Evolutionary conservation across 208 protist genomes (phyloP).

Genomic region (Acanthamoeba rhysodes): DNA sequence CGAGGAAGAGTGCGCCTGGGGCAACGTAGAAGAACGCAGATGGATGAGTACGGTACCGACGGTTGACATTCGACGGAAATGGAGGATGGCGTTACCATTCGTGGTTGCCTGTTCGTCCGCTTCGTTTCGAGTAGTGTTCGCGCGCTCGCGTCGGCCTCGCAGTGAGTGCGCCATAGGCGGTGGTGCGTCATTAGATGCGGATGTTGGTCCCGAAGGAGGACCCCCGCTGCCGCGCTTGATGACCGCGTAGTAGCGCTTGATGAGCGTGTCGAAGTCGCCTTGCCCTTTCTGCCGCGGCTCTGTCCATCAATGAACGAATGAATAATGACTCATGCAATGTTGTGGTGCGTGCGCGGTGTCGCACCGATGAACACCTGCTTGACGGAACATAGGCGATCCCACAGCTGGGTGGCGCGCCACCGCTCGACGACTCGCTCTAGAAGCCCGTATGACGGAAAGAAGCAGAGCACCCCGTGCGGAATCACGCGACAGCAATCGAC

Average conservation of each 20-base stretch:
- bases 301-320: not conserved
- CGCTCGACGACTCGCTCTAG: constrained; percentile 72
- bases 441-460: constrained; percentile 85
- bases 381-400: constrained; percentile 73
- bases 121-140: not conserved
- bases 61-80: not conserved
- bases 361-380: constrained; percentile 78
- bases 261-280: constrained; percentile 66
- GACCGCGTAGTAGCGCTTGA: constrained; percentile 55
- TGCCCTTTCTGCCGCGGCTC: constrained; percentile 64
- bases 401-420: constrained; percentile 79
- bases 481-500: constrained; percentile 77
- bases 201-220: no score
- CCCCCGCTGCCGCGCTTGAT: not conserved
- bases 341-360: no score
- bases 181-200: not conserved
- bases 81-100: not conserved
- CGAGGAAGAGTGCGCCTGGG: constrained; percentile 94
- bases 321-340: not conserved
- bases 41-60: not conserved
- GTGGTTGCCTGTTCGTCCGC: not conserved
- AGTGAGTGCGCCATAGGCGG: not conserved
- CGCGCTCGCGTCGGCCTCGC: not conserved
- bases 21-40: no score
- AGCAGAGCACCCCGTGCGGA: constrained; percentile 84